Base-by-base conservation (phyloP, 805 yeast genomes). In the Komagataella populi region DNA sequence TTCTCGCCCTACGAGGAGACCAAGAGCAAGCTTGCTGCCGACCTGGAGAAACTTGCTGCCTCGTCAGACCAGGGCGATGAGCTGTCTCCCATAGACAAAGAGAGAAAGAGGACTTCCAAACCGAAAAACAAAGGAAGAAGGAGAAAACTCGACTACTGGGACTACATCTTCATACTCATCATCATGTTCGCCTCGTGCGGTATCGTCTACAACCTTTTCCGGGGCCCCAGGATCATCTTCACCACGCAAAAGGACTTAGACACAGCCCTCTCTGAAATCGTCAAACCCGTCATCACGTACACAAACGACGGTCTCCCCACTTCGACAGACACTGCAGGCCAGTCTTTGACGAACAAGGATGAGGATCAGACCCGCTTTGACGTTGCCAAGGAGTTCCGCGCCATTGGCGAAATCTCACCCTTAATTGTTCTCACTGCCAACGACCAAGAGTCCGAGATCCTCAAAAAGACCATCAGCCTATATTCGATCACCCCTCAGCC, bases 401-500 rank as follows among this genome's bases (percentile, higher is more conserved):
- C 67, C 47, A 68, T 68, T 4, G 58, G 66, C n/a, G 60, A 66
- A 6, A 56, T 68, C 4, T 56, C 63, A 17, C 65, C 70, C 3
- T 56, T 66, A 14, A 61, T 57, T 16, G 53, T 67, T 2, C 46
- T 68, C 3, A 54, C 67, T 24, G 55, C 61, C 49, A 59, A 61
- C 49, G 62, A 62, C 44, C 54, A 54, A 23, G 46, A 50, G 4
- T 44, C 54, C 6, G 48, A 56, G 55, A 17, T 24, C 50, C 54
- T 52, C 52, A 57, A 50, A 52, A 60, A 56, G 45, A 58, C 56
- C 7, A 55, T 68, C 8, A 30, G 52, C 18, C 57, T 53, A 20
- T 53, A 68, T 23, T 60, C 58, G 45, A 64, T 68, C 30, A 59
- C 56, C 16, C 72, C 72, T 3, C 69, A 66, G 53, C 67, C 70